Conservation (phyloP, 306 rosid genomes). For the Lupinus albus region DNA sequence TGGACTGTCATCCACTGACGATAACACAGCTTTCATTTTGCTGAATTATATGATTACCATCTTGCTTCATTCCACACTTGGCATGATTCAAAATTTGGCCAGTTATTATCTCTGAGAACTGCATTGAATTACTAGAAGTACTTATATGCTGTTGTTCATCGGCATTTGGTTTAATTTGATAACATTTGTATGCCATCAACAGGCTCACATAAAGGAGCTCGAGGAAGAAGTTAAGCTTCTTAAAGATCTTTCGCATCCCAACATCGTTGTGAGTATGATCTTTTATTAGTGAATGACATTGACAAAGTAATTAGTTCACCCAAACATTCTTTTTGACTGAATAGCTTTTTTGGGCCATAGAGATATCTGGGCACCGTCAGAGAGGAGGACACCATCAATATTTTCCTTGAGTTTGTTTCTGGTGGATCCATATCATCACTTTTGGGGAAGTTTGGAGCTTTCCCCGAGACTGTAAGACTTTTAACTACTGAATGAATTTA, state of each 20-base stretch:
- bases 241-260: slow-evolving; percentile 90
- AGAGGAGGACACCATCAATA: slow-evolving; percentile 90
- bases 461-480: slow-evolving; percentile 98
- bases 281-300: slow-evolving; percentile 37
- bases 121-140: slow-evolving; percentile 8
- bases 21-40: neutral
- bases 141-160: slow-evolving; percentile 27
- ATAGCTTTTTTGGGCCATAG: slow-evolving; percentile 51
- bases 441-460: slow-evolving; percentile 97
- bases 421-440: slow-evolving; percentile 99
- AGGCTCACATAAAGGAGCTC: slow-evolving; percentile 94
- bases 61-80: slow-evolving; percentile 11
- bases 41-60: neutral
- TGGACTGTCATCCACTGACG: neutral
- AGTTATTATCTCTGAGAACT: neutral
- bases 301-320: slow-evolving; percentile 20
- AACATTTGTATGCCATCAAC: slow-evolving; percentile 44
- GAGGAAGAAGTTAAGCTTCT: slow-evolving; percentile 99
- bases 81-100: slow-evolving; percentile 27
- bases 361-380: slow-evolving; percentile 96
- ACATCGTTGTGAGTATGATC: slow-evolving; percentile 87
- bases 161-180: neutral
- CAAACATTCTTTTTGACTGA: slow-evolving; percentile 38
- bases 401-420: slow-evolving; percentile 93
- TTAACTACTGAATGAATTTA: slow-evolving; percentile 27